phyloP scores from a whole-genome alignment of 2,329 filamentous ascomycete genomes.

The Chaetomiaceae sp. region DNA sequence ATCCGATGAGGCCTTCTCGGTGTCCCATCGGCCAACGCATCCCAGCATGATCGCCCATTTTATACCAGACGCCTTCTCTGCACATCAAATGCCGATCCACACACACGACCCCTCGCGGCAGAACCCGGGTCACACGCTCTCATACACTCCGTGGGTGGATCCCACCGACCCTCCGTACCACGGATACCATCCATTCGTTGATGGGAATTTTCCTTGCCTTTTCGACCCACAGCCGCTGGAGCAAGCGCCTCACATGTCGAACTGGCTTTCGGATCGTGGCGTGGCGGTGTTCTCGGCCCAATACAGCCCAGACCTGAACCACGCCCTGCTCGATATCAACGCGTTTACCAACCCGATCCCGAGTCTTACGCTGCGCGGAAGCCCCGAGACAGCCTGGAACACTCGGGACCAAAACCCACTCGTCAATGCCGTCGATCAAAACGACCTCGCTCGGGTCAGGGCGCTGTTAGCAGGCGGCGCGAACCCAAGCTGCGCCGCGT shows the following conservation, averaged over 20 bases:
- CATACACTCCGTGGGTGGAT: neutral
- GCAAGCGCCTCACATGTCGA: neutral
- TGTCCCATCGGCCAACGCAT: neutral
- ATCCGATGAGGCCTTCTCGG: neutral
- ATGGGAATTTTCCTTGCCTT: neutral
- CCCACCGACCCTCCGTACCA: neutral
- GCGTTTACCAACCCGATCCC: neutral
- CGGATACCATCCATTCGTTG: neutral
- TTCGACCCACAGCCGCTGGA: neutral
- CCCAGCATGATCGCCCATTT: neutral
- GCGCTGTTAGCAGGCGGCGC: neutral
- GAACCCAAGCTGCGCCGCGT: slow-evolving; percentile 1
- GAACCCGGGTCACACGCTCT: neutral
- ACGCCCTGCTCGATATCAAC: neutral
- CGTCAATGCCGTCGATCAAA: slow-evolving; percentile 10
- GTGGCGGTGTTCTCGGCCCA: neutral
- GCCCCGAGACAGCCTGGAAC: neutral
- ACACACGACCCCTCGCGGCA: neutral
- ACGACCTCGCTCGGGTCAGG: neutral
- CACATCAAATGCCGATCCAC: neutral
- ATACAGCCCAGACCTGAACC: neutral
- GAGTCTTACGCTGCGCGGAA: neutral
- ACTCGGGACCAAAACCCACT: neutral
- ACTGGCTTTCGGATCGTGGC: neutral
- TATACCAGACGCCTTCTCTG: neutral